phyloP scores from a whole-genome alignment of 306 rosid species.

The Pterocarpus santalinus region DNA sequence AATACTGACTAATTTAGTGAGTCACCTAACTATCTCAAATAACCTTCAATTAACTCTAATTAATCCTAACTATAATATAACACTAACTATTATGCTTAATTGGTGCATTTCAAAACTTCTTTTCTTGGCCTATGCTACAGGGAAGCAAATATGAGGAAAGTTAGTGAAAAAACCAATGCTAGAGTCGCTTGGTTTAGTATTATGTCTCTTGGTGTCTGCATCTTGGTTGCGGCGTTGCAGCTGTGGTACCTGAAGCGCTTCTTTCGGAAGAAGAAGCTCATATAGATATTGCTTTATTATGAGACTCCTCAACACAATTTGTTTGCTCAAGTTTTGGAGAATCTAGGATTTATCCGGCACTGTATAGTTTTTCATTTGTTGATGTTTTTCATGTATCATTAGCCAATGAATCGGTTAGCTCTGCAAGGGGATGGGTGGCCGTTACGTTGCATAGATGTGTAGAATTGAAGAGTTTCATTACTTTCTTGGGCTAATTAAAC shows the following conservation, averaged over 20 bases:
- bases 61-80: not conserved
- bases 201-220: conserved; percentile 62
- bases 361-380: not conserved
- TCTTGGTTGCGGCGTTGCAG: conserved; percentile 52
- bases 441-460: not conserved
- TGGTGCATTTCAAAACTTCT: not conserved
- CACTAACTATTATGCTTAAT: conserved; percentile 11
- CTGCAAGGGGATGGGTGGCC: not conserved
- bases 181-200: conserved; percentile 61
- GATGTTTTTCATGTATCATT: not conserved
- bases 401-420: not conserved
- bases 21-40: too few relatives aligned
- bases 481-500: not conserved
- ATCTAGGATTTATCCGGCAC: not conserved
- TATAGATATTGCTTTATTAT: conserved; percentile 44
- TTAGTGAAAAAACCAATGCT: conserved; percentile 59
- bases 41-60: not conserved
- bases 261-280: conserved; percentile 71
- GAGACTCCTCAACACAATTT: not conserved
- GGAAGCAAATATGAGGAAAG: conserved; percentile 64
- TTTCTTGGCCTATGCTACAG: conserved; percentile 48
- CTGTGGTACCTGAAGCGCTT: conserved; percentile 54
- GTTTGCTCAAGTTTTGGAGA: not conserved
- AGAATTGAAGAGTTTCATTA: not conserved
- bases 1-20: too few relatives aligned